Evolutionary conservation across 345 rosid species (phyloP).

Genomic region (Dipteronia dyeriana): DNA sequence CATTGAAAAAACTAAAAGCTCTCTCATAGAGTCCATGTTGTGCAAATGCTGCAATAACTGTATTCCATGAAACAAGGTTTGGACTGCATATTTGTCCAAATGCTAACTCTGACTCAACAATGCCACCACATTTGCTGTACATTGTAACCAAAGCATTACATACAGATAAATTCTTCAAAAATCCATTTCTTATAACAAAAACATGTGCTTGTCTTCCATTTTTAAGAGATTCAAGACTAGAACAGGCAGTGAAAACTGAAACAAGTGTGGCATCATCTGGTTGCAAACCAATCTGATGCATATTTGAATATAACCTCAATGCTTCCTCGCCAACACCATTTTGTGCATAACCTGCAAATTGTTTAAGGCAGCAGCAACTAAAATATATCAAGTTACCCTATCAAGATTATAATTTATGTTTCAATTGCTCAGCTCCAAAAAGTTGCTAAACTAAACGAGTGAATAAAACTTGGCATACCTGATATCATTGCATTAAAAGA

Average conservation of each 20-base stretch:
- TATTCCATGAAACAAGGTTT: constrained; percentile 34
- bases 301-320: constrained; percentile 25
- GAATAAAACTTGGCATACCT: constrained; percentile 19
- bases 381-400: background rate
- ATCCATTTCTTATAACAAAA: constrained; percentile 28
- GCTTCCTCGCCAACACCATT: constrained; percentile 34
- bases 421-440: background rate
- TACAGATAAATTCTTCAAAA: constrained; percentile 25
- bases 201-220: constrained; percentile 32
- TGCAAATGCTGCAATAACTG: constrained; percentile 30
- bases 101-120: constrained; percentile 34
- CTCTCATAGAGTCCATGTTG: constrained; percentile 31
- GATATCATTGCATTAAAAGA: constrained; percentile 47
- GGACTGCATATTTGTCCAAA: constrained; percentile 27
- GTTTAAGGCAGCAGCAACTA: background rate
- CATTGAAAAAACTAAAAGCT: constrained; percentile 24
- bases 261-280: constrained; percentile 33
- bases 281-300: constrained; percentile 23
- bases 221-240: constrained; percentile 31
- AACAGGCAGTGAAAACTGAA: constrained; percentile 35
- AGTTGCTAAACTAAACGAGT: background rate
- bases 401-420: background rate
- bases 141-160: constrained; percentile 34
- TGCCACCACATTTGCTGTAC: constrained; percentile 34
- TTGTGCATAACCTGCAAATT: constrained; percentile 31